Base-by-base conservation (phyloP, 805 yeast genomes). In the Crinitomyces ghanaensis region DNA sequence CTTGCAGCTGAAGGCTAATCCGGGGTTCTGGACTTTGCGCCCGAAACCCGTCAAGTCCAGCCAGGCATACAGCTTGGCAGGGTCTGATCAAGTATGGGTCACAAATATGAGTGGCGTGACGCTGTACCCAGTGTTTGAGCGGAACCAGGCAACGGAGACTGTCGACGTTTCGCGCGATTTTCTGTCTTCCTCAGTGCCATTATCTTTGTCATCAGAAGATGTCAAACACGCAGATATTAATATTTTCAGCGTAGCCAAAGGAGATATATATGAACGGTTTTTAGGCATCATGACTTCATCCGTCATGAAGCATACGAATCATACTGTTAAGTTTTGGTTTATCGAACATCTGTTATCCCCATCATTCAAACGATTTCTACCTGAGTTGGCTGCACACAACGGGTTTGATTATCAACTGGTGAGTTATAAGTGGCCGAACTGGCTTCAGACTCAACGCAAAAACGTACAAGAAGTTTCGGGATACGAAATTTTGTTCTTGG, bases 351-450 rank as follows among this genome's bases (percentile, higher is more conserved):
- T 72, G 48, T 62, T 83, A 64, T 77, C 93, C 16, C 76, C 85
- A 25, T 59, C 71, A 3, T 74, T 86, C 48, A 74, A 70, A 49
- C 49, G 57, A 19, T 67, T 72, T 31, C 49, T 83, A n/a, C 80
- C 83, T 0, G 42, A 48, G 11, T 48, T 83, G 35, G 76, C 93
- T 0, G 53, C 59, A 12, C 50, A 67, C 34, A 71, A 69, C 48
- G 72, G 73, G 1, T 79, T 82, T 48, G 68, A 77, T 31, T 81
- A 76, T 48, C 88, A 84, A 46, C 56, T 84, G 28, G 63, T 91
- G n/a, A 72, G 79, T 1, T 88, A 81, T 54, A 77, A 79, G 41
- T 88, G 98, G 98, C 98, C 98, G 9, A 54, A 63, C 6, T 88
- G 96, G 94, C 61, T 88, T 14, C 67, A 86, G 31, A 66, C 66